Evolutionary conservation across 495 filamentous ascomycete species (phyloP).

Genomic region (Hyaloscypha bicolor): DNA sequence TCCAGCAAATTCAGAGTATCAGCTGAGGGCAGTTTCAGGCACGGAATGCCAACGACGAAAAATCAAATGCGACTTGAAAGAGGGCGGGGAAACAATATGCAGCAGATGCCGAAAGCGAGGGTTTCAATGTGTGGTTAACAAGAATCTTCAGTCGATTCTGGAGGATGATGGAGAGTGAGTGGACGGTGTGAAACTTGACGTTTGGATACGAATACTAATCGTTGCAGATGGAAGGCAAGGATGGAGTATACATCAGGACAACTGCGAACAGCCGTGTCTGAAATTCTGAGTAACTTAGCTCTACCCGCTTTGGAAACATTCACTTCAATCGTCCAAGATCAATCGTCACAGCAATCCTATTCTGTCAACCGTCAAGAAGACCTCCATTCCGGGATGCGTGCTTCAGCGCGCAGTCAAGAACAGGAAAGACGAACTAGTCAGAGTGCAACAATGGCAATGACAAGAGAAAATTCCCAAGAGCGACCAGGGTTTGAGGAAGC

Average conservation of each 20-base stretch:
- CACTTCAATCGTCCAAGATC: background rate
- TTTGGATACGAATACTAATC: background rate
- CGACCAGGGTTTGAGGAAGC: constrained; percentile 25
- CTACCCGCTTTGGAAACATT: constrained; percentile 24
- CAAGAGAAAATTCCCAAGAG: constrained; percentile 55
- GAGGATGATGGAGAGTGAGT: constrained; percentile 39
- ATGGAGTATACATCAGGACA: constrained; percentile 7
- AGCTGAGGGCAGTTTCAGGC: constrained; percentile 6
- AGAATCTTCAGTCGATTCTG: constrained; percentile 40
- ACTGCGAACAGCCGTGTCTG: constrained; percentile 21
- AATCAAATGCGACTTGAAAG: constrained; percentile 39
- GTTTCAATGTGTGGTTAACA: constrained; percentile 40
- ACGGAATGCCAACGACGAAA: constrained; percentile 43
- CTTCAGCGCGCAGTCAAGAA: background rate
- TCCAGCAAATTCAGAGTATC: background rate
- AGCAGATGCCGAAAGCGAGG: constrained; percentile 39
- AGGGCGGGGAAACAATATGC: constrained; percentile 33
- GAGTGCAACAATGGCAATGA: constrained; percentile 37
- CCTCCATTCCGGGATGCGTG: background rate
- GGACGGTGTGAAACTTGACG: background rate
- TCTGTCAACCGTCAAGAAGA: background rate
- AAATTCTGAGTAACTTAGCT: constrained; percentile 21
- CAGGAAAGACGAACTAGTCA: background rate
- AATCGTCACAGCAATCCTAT: background rate
- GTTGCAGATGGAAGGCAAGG: constrained; percentile 18